Base-by-base conservation (phyloP, 805 yeast species). In the Debaryomyces tyrocola region DNA sequence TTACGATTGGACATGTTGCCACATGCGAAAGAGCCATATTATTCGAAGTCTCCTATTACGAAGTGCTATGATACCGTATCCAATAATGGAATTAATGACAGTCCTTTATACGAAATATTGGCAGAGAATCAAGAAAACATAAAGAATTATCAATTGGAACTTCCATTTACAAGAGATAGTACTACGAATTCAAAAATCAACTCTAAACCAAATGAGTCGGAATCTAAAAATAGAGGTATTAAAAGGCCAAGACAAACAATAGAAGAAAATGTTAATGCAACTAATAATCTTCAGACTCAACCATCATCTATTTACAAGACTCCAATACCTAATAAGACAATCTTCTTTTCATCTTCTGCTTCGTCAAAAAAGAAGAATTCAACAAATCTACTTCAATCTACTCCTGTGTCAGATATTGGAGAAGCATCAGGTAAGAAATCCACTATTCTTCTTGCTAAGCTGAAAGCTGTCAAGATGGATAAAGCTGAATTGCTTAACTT, bases 261-360 rank as follows among this genome's bases (percentile, higher is more conserved):
- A 10, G 37, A 29, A 12, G 51, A 47, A 4, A 40, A 42, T 21
- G 37, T 14, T 20, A 36, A 44, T 11, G 50, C 41, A 11, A 50
- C 43, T 15, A 34, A 21, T n/a, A 34, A 20, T 9, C 37, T 17
- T 6, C 42, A 24, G 12, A 36, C 18, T 37, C 55, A 4, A 47
- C 56, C 11, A 52, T 57, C 5, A 41, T 46, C 40, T 37, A 31
- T 31, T 21, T 49, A 48, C 46, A 54, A 57, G 35, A 63, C 66
- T 20, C 68, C 69, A 4, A 56, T 56, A 11, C 61, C 61, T 4
- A 63, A 58, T 42, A 63, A 58, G 40, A 57, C 68, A 10, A 53
- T 57, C 1, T 60, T 48, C 47, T 63, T 62, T 45, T 64, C 69
- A 10, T 66, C 69, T 24, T 53, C 63, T 7, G 61, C 57, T 41